Base-by-base conservation (phyloP, 257 asterid species). In the Pogostemon cablin region DNA sequence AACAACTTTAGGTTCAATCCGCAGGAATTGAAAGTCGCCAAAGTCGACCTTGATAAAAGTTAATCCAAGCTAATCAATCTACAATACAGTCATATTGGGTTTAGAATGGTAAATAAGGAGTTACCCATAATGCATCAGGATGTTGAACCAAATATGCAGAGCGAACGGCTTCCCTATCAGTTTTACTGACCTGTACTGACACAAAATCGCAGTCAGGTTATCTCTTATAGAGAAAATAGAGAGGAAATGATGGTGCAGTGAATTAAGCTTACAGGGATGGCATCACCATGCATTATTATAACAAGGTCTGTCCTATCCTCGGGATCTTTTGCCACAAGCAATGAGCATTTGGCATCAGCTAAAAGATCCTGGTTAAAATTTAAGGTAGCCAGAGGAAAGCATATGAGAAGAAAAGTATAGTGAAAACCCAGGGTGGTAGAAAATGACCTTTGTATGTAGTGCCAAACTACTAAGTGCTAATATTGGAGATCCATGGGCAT, bases 41-140 rank as follows among this genome's bases (percentile, higher is more conserved):
- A 89, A 95, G 79, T 95, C 98, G 69, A 95, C 99, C 99, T 91
- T 81, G 78, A 80, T 20, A 77, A 68, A 66, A 55, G 44, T 34
- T 76, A 40, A 46, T 40, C 66, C 81, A 67, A 81, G 65, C 9
- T 60, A 11, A 64, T 72, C 48, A 77, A 37, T 47, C 64, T 53
- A 61, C 64, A 62, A 53, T 62, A 80, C 32, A 68, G 54, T 17
- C 12, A 56, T 12, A 44, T 9, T 7, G 15, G 53, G 61, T 38
- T 9, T 57, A 54, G 62, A 66, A 20, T n/a, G 44, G 20, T 50
- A 74, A 72, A 65, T 52, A 61, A 62, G 69, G 46, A 72, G 56
- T 71, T 81, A 91, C 99, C 99, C 99, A 95, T 52, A 95, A 89
- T 67, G 99, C 99, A 81, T 83, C 82, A 56, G 99, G 98, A 72